Percentiles rank a stretch among this genome's conserved stretches.
phyloP scores from a whole-genome alignment of 768 basidiomycete genomes.

The Termitomyces sp. region DNA sequence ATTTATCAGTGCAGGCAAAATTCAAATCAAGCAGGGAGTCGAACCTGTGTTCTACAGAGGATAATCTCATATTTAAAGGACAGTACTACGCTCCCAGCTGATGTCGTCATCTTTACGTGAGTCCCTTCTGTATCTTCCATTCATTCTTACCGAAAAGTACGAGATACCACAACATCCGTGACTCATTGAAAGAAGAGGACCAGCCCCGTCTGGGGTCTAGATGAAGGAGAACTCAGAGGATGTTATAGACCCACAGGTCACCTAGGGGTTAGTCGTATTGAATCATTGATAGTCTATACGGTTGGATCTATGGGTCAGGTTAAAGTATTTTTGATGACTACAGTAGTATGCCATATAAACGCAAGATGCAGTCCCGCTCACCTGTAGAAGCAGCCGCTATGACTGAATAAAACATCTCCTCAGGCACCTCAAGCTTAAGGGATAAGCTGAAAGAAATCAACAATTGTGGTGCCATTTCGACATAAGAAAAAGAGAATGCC shows the following conservation, averaged over 20 bases:
- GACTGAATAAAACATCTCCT: neutral
- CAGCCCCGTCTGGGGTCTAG: constrained; percentile 30
- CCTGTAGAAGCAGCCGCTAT: neutral
- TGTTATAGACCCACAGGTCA: constrained; percentile 36
- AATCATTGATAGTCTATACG: too few relatives aligned
- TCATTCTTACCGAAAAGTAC: too few relatives aligned
- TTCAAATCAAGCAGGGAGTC: constrained; percentile 52
- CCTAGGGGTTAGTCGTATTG: too few relatives aligned
- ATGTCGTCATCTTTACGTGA: constrained; percentile 42
- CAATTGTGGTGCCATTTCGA: neutral
- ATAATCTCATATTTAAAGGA: constrained; percentile 32
- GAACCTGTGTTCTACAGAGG: constrained; percentile 31
- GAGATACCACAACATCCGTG: too few relatives aligned
- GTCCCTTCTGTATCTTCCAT: too few relatives aligned
- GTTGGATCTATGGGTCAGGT: neutral
- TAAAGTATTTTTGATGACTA: neutral
- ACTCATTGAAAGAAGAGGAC: constrained; percentile 18
- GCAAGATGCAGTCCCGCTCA: neutral
- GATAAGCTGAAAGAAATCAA: neutral
- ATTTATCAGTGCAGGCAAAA: constrained; percentile 46
- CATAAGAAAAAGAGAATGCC: neutral
- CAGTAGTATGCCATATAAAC: neutral
- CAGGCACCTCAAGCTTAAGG: too few relatives aligned
- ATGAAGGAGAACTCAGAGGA: constrained; percentile 32
- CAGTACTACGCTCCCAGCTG: constrained; percentile 32